Evolutionary conservation across 1,284 basidiomycete species (phyloP).

Genomic region (Coniferiporia weirii): DNA sequence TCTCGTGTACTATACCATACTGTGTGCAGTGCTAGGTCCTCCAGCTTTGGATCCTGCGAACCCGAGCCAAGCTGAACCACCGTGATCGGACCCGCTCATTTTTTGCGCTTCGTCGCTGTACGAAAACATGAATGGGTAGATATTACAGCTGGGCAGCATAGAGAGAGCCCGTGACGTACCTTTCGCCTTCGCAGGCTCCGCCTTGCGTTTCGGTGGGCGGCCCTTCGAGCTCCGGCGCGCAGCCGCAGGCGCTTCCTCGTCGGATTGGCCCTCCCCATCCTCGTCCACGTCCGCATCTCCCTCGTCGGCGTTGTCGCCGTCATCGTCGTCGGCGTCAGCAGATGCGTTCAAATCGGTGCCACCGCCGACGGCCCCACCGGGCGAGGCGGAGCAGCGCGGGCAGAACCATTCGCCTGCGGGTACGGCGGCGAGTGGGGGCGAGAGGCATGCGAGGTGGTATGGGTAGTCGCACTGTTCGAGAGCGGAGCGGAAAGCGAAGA

Average conservation of each 20-base stretch:
- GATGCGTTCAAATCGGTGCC: not conserved
- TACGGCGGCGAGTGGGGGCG: constrained; percentile 68
- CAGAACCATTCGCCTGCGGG: constrained; percentile 96
- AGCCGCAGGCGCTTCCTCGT: not conserved
- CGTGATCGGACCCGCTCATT: constrained; percentile 15
- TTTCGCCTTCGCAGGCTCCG: not conserved
- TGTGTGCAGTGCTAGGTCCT: no score
- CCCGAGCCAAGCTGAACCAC: no score
- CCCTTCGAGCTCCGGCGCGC: constrained; percentile 23
- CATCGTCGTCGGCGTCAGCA: constrained; percentile 15
- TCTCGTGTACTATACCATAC: no score
- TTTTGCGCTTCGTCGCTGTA: constrained; percentile 30
- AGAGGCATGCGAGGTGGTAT: constrained; percentile 80
- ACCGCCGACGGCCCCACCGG: constrained; percentile 5
- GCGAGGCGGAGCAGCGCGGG: constrained; percentile 47
- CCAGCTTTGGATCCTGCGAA: no score
- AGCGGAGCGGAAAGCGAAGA: no score
- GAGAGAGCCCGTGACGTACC: not conserved
- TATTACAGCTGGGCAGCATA: no score
- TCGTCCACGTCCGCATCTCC: not conserved
- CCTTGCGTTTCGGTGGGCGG: constrained; percentile 15
- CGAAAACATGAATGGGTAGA: no score
- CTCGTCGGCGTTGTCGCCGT: not conserved
- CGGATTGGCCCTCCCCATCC: constrained; percentile 13
- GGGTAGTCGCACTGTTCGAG: constrained; percentile 75